These are phyloP conservation scores for Candida michaelii DNA, from an alignment of 805 yeast genomes.

Conservation along the genomic window DNA sequence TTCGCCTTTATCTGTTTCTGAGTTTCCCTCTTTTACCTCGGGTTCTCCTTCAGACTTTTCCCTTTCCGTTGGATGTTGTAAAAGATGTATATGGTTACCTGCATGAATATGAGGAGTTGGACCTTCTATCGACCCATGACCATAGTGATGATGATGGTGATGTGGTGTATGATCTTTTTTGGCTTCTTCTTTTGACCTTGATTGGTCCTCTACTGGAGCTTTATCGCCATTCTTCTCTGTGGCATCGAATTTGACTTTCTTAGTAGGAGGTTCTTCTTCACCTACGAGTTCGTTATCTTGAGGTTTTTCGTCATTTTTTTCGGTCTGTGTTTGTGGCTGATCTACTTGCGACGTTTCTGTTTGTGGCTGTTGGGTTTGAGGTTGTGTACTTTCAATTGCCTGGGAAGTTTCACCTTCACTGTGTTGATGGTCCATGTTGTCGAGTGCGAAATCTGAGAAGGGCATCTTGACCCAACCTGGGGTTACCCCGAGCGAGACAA, in stretches of 20 bases:
- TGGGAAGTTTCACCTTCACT: too few species aligned
- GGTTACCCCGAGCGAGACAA: too few species aligned
- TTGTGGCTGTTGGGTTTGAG: too few species aligned
- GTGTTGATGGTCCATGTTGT: too few species aligned
- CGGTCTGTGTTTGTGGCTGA: background rate
- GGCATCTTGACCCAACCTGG: too few species aligned
- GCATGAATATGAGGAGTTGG: conserved; percentile 14
- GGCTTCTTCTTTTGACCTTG: too few species aligned
- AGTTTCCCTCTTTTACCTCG: background rate
- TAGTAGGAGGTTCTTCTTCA: background rate
- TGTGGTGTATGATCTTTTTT: too few species aligned
- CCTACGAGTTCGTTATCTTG: background rate
- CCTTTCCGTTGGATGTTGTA: conserved; percentile 1
- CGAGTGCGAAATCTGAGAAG: too few species aligned
- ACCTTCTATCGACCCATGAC: background rate
- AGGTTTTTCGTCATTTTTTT: background rate
- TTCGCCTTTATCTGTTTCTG: background rate
- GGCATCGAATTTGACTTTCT: conserved; percentile 1
- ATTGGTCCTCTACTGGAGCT: too few species aligned
- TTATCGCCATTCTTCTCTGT: too few species aligned
- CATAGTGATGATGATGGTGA: conserved; percentile 12
- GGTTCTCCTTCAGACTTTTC: background rate
- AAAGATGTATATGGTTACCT: conserved; percentile 13
- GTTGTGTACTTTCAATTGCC: too few species aligned
- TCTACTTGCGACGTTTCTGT: too few species aligned